Evolutionary conservation across 1,284 basidiomycete species (phyloP).

Genomic region (Ustanciosporium gigantosporum): DNA sequence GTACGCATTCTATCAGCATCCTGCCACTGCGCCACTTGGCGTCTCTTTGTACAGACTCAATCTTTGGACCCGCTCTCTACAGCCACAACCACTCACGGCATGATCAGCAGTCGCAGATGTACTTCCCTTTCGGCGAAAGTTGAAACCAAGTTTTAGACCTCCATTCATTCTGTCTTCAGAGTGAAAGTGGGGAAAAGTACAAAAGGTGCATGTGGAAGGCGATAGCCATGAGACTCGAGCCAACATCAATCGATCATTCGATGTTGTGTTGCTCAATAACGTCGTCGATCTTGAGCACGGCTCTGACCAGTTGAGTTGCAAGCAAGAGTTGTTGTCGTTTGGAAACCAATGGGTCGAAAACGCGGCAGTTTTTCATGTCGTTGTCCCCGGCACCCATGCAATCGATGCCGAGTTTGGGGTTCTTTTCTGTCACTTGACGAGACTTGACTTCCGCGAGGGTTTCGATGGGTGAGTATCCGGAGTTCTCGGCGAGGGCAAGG

Average conservation of each 20-base stretch:
- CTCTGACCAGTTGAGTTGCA: conserved; percentile 81
- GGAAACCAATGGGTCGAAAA: conserved; percentile 94
- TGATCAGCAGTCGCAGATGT: not conserved
- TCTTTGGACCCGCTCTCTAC: conserved; percentile 9
- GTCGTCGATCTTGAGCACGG: conserved; percentile 62
- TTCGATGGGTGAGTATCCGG: conserved; percentile 92
- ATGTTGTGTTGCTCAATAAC: conserved; percentile 57
- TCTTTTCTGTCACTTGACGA: conserved; percentile 84
- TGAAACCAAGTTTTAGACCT: too few species aligned
- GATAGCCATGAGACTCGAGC: too few species aligned
- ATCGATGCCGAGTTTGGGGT: conserved; percentile 87
- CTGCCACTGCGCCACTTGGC: conserved; percentile 9
- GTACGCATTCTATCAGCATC: conserved; percentile 3
- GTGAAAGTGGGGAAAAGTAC: too few species aligned
- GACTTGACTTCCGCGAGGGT: conserved; percentile 93
- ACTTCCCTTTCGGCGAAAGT: too few species aligned
- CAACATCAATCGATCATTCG: too few species aligned
- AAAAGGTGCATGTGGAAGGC: too few species aligned
- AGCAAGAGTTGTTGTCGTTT: conserved; percentile 96
- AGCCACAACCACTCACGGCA: conserved; percentile 1
- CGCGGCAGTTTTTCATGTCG: conserved; percentile 96
- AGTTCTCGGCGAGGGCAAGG: conserved; percentile 95
- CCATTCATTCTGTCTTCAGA: not conserved
- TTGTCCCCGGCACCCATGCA: conserved; percentile 75
- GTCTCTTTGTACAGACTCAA: conserved; percentile 23